Percentiles rank a stretch among this genome's conserved stretches.
These are phyloP conservation scores for Trebouxia sp. DNA, from an alignment of 139 green algal genomes.

Conservation along the genomic window DNA sequence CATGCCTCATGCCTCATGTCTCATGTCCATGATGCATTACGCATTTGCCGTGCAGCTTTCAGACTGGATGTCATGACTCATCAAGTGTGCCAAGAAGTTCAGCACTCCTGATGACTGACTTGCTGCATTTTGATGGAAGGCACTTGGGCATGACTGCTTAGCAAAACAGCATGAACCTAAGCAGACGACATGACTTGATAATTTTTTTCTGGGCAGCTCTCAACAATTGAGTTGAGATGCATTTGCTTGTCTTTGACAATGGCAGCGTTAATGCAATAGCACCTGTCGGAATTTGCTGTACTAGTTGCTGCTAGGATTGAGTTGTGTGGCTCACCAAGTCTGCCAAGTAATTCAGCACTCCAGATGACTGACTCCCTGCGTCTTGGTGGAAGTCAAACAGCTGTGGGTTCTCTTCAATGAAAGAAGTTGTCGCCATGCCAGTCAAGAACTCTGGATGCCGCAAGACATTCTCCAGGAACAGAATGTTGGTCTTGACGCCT, in stretches of 20 bases:
- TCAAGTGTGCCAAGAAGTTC: constrained; percentile 78
- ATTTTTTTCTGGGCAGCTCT: no score
- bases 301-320: not conserved
- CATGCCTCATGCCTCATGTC: no score
- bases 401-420: constrained; percentile 81
- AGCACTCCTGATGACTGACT: constrained; percentile 58
- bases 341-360: constrained; percentile 83
- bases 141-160: constrained; percentile 71
- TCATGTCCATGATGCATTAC: no score
- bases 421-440: constrained; percentile 72
- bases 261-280: no score
- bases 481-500: constrained; percentile 94
- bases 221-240: no score
- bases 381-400: constrained; percentile 65
- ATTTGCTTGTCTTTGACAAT: no score
- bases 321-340: constrained; percentile 51
- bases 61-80: not conserved
- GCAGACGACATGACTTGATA: no score
- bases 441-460: constrained; percentile 83
- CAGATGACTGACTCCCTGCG: constrained; percentile 22
- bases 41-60: no score
- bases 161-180: constrained; percentile 88
- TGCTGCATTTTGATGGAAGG: constrained; percentile 30
- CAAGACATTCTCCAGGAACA: constrained; percentile 88
- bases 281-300: no score